These are phyloP conservation scores for Paracorniculantispora psalliotae DNA, from an alignment of 2,329 filamentous ascomycete species.

Conservation along the genomic window DNA sequence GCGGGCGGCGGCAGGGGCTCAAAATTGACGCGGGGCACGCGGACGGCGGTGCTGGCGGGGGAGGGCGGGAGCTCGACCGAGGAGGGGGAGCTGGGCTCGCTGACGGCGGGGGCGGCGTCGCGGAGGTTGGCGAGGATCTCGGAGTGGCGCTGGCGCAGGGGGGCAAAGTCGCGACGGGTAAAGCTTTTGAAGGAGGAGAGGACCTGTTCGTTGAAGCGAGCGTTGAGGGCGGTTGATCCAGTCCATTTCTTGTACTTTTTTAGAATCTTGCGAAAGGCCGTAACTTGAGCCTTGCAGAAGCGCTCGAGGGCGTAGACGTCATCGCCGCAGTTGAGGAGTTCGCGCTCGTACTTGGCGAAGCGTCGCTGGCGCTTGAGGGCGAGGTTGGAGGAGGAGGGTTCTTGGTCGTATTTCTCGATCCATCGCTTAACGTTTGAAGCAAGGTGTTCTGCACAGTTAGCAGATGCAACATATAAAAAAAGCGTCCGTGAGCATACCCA, in stretches of 20 bases:
- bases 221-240: slow-evolving; percentile 59
- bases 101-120: slow-evolving; percentile 37
- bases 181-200: slow-evolving; percentile 66
- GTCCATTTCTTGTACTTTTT: slow-evolving; percentile 92
- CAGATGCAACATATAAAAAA: too few relatives aligned
- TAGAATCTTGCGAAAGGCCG: slow-evolving; percentile 75
- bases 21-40: slow-evolving; percentile 23
- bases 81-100: slow-evolving; percentile 35
- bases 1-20: slow-evolving; percentile 27
- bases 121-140: slow-evolving; percentile 45
- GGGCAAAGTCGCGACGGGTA: slow-evolving; percentile 58
- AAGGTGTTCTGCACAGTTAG: slow-evolving; percentile 50
- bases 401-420: slow-evolving; percentile 38
- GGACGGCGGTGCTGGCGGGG: slow-evolving; percentile 16
- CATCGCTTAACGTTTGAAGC: slow-evolving; percentile 44
- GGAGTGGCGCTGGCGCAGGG: slow-evolving; percentile 46
- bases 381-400: slow-evolving; percentile 24
- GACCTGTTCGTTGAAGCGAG: slow-evolving; percentile 62
- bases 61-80: slow-evolving; percentile 22
- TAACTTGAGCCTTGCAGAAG: slow-evolving; percentile 68
- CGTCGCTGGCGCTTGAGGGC: slow-evolving; percentile 44
- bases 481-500: slow-evolving; percentile 57
- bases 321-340: slow-evolving; percentile 56
- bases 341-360: slow-evolving; percentile 49
- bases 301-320: slow-evolving; percentile 66